Percentiles rank a stretch among this genome's conserved stretches.
Conservation (phyloP, 208 protist species). For the Novymonas esmeraldas region DNA sequence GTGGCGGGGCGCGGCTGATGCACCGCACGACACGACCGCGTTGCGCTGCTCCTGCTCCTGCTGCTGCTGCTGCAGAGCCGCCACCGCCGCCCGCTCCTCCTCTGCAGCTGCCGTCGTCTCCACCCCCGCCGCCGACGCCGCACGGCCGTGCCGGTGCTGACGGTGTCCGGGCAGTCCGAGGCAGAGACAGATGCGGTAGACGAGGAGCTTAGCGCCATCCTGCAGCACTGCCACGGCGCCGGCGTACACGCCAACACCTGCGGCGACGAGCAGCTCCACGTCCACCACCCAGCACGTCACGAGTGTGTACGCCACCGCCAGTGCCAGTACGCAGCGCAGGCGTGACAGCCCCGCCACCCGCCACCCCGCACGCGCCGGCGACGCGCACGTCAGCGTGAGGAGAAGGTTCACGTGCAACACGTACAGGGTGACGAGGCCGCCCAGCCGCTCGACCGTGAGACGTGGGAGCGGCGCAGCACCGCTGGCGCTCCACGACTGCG, state of each 20-base stretch:
- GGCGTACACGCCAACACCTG: slow-evolving; percentile 10
- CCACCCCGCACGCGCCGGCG: slow-evolving; percentile 22
- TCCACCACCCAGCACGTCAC: background rate
- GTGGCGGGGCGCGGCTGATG: background rate
- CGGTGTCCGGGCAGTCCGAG: slow-evolving; percentile 1
- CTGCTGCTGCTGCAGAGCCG: background rate
- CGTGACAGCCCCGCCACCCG: slow-evolving; percentile 2
- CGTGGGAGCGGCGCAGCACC: too few relatives aligned
- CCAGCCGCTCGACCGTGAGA: slow-evolving; percentile 2
- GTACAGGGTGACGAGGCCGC: slow-evolving; percentile 3
- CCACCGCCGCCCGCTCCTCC: background rate
- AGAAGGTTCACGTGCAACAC: slow-evolving; percentile 11
- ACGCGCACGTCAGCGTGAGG: slow-evolving; percentile 17
- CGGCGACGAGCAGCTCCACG: background rate
- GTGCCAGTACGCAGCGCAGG: background rate
- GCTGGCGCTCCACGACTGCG: background rate
- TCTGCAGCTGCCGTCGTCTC: background rate
- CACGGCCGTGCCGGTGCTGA: background rate
- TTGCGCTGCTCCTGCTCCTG: background rate
- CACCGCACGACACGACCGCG: background rate
- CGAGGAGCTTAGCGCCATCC: slow-evolving; percentile 15
- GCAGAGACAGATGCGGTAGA: slow-evolving; percentile 16
- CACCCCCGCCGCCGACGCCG: too few relatives aligned
- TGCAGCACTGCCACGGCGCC: slow-evolving; percentile 12
- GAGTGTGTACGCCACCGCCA: background rate